Evolutionary conservation across 441 rosid genomes (phyloP).

Genomic region (Lepidium campestre): DNA sequence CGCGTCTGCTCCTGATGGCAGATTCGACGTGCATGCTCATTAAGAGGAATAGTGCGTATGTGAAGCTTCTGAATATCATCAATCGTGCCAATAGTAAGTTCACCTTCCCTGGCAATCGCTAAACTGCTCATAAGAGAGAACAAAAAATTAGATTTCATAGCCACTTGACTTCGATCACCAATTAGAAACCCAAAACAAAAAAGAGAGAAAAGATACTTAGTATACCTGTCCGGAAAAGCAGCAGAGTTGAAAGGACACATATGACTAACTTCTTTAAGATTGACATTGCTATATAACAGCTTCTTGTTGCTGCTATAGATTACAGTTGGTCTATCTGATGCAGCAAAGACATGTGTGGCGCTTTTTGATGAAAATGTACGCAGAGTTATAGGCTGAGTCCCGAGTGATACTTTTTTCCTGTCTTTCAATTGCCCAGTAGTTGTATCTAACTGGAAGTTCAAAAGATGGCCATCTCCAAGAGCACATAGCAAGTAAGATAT

Average conservation of each 20-base stretch:
- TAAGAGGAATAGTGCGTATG: constrained; percentile 92
- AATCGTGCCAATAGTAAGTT: constrained; percentile 93
- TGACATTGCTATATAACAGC: constrained; percentile 91
- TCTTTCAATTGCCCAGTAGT: constrained; percentile 73
- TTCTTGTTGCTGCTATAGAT: constrained; percentile 98
- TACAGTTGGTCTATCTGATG: constrained; percentile 98
- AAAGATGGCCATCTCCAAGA: constrained; percentile 97
- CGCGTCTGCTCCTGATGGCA: constrained; percentile 98
- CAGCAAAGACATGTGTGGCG: constrained; percentile 92
- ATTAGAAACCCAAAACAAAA: neutral
- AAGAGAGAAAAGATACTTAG: neutral
- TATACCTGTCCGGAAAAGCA: constrained; percentile 95
- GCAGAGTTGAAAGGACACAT: constrained; percentile 99
- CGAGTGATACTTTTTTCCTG: constrained; percentile 91
- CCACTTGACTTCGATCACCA: neutral
- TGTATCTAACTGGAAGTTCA: constrained; percentile 80
- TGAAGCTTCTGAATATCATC: constrained; percentile 99
- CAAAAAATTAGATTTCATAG: constrained; percentile 18
- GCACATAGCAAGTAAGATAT: constrained; percentile 90
- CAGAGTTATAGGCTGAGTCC: constrained; percentile 95
- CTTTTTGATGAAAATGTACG: constrained; percentile 94
- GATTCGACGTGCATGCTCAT: constrained; percentile 92
- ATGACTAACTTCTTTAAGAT: constrained; percentile 94
- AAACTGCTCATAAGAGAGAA: constrained; percentile 50
- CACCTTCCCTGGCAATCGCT: constrained; percentile 97